Evolutionary conservation across 257 asterid genomes (phyloP), one percentile per base, ranked within the genome.

Genomic region (Lycium ferocissimum): DNA sequence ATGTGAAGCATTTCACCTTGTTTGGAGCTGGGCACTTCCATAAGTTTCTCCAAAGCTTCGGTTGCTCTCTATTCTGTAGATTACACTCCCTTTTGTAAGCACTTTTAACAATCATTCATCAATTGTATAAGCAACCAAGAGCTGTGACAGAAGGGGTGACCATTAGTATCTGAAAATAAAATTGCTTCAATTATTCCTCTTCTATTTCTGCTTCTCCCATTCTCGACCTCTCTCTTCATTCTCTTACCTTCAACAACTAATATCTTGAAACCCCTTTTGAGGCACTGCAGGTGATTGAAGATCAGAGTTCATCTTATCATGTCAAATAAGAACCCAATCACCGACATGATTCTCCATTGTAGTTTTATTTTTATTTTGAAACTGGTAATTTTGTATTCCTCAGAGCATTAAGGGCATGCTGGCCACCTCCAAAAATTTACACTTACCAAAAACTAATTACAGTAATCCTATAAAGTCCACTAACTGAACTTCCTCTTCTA

Each of bases 31-130:
- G n/a, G n/a, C n/a, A n/a, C n/a, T n/a, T n/a, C n/a, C n/a, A n/a
- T n/a, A n/a, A n/a, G n/a, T n/a, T n/a, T n/a, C n/a, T n/a, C n/a
- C n/a, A n/a, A n/a, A n/a, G n/a, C n/a, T n/a, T n/a, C n/a, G n/a
- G n/a, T n/a, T n/a, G n/a, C n/a, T n/a, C n/a, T n/a, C n/a, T n/a
- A n/a, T n/a, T n/a, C n/a, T n/a, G n/a, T n/a, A n/a, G n/a, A n/a
- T n/a, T n/a, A n/a, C n/a, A n/a, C n/a, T n/a, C n/a, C n/a, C n/a
- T n/a, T n/a, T n/a, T n/a, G n/a, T n/a, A n/a, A n/a, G n/a, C n/a
- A n/a, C n/a, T n/a, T n/a, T 69, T 37, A 69, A 69, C 43, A 69
- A 69, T 37, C 26, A 69, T 69, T 69, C n/a, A 69, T 69, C 76
- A 37, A 3, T 69, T 37, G 51, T 69, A 69, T 15, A 69, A 69